phyloP scores from a whole-genome alignment of 1,284 basidiomycete species.

The Abortiporus biennis region DNA sequence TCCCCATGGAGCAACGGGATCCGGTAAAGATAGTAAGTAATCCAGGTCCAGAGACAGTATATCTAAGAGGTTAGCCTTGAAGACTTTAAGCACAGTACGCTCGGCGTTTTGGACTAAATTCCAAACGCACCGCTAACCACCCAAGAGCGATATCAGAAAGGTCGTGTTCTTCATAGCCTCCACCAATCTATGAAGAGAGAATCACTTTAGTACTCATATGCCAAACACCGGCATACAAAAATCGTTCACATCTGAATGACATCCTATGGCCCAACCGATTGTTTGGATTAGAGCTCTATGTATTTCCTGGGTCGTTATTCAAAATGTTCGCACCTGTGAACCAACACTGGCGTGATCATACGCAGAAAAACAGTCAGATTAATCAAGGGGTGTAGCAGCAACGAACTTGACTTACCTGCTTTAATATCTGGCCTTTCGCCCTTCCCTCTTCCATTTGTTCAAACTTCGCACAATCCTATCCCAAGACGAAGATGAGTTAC shows the following conservation, averaged over 20 bases:
- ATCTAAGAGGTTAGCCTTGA: slow-evolving; percentile 53
- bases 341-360: slow-evolving; percentile 51
- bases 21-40: slow-evolving; percentile 43
- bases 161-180: slow-evolving; percentile 62
- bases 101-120: background rate
- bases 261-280: slow-evolving; percentile 31
- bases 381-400: slow-evolving; percentile 4
- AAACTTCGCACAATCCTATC: slow-evolving; percentile 56
- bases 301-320: too few species aligned
- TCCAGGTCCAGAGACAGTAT: slow-evolving; percentile 49
- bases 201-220: slow-evolving; percentile 1
- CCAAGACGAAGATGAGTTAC: slow-evolving; percentile 1
- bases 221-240: background rate
- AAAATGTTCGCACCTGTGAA: slow-evolving; percentile 46
- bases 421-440: slow-evolving; percentile 50
- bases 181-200: slow-evolving; percentile 48
- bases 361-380: background rate
- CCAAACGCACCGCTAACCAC: slow-evolving; percentile 59
- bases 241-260: slow-evolving; percentile 52
- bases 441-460: slow-evolving; percentile 48
- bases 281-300: background rate
- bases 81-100: slow-evolving; percentile 3
- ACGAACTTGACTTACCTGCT: slow-evolving; percentile 39
- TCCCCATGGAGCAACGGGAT: slow-evolving; percentile 56
- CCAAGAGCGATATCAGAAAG: slow-evolving; percentile 56